Conservation (phyloP, 805 yeast species). For the Candida nitratophila region DNA sequence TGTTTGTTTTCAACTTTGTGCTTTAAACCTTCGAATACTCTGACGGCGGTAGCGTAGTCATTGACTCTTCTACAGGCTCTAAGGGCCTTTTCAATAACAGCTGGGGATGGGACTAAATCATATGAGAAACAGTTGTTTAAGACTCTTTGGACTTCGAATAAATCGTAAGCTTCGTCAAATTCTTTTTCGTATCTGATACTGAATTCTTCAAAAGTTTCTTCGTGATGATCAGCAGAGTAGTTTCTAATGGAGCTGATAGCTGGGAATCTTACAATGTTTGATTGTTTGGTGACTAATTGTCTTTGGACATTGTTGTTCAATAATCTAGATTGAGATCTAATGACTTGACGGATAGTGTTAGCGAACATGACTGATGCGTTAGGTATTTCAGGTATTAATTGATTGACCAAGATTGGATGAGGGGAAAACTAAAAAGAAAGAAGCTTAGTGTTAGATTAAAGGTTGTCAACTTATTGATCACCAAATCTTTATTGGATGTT, state of each 20-base stretch:
- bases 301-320: background rate
- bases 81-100: conserved; percentile 90
- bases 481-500: background rate
- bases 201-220: conserved; percentile 93
- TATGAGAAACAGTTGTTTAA: conserved; percentile 97
- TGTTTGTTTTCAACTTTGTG: conserved; percentile 92
- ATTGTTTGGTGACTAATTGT: conserved; percentile 6
- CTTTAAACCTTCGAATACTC: conserved; percentile 95
- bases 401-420: background rate
- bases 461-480: background rate
- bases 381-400: background rate
- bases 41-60: conserved; percentile 97
- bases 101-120: conserved; percentile 97
- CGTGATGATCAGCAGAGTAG: conserved; percentile 81
- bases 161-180: conserved; percentile 87
- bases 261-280: conserved; percentile 12
- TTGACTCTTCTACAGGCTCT: conserved; percentile 98
- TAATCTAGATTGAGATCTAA: conserved; percentile 26
- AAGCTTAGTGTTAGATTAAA: background rate
- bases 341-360: conserved; percentile 26
- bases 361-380: conserved; percentile 21
- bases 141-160: conserved; percentile 84
- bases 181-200: conserved; percentile 87
- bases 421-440: background rate
- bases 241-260: conserved; percentile 34